A percentile compares a stretch with the other conserved stretches of the same genome.
Evolutionary conservation across 805 yeast genomes (phyloP).

Genomic region (Candida montana): DNA sequence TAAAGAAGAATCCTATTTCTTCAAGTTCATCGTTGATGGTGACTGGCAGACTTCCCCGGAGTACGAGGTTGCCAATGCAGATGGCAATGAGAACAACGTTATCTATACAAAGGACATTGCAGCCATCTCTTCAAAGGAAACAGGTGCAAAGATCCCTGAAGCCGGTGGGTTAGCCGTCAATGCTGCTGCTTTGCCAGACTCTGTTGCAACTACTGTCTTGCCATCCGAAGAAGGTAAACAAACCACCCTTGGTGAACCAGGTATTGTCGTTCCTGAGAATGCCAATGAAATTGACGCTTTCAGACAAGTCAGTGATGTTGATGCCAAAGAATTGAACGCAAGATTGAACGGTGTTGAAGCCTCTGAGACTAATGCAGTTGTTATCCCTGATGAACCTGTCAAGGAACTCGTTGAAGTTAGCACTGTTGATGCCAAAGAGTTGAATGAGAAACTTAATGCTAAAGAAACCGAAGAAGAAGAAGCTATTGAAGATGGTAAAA

Average conservation of each 20-base stretch:
- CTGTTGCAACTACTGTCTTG: conserved; percentile 27
- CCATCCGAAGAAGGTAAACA: conserved; percentile 37
- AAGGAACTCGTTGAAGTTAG: conserved; percentile 56
- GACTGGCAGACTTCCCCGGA: conserved; percentile 46
- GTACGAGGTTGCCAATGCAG: conserved; percentile 36
- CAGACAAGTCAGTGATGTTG: conserved; percentile 41
- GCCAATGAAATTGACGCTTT: conserved; percentile 56
- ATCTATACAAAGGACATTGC: conserved; percentile 23
- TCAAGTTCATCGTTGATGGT: conserved; percentile 66
- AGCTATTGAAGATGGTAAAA: conserved; percentile 10
- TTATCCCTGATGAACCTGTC: conserved; percentile 61
- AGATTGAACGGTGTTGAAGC: conserved; percentile 12
- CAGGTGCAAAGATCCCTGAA: conserved; percentile 34
- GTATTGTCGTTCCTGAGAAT: conserved; percentile 55
- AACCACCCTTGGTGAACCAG: conserved; percentile 61
- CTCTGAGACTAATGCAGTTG: conserved; percentile 51
- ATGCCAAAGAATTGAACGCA: conserved; percentile 45
- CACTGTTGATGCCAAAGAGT: conserved; percentile 51
- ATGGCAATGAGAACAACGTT: conserved; percentile 35
- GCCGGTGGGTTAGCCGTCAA: conserved; percentile 41
- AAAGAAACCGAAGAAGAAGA: conserved; percentile 6
- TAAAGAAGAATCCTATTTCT: conserved; percentile 34
- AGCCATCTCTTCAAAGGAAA: conserved; percentile 10
- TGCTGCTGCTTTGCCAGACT: no score
- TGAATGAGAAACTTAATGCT: conserved; percentile 41